These are phyloP conservation scores for Phoma sp. DNA, from an alignment of 2,329 filamentous ascomycete genomes.

Conservation along the genomic window DNA sequence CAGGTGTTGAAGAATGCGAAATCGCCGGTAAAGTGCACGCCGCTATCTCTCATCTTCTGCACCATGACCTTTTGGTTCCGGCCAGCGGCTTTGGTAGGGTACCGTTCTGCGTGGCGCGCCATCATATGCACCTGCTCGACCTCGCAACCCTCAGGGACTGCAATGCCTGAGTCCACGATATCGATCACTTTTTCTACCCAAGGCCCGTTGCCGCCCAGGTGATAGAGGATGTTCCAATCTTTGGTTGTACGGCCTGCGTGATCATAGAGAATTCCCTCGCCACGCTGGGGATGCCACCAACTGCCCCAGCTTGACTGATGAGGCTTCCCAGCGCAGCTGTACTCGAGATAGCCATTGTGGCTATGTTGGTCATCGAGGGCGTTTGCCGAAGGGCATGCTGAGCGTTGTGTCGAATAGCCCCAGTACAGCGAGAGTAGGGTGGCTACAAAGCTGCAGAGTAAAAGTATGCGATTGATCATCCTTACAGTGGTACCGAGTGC, in stretches of 20 bases:
- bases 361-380: not conserved
- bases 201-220: conserved; percentile 62
- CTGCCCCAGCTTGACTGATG: conserved; percentile 43
- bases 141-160: conserved; percentile 55
- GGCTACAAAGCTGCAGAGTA: not conserved
- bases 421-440: conserved; percentile 10
- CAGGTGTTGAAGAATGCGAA: conserved; percentile 61
- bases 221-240: conserved; percentile 59
- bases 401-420: conserved; percentile 1
- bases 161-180: conserved; percentile 49
- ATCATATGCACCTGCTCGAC: conserved; percentile 67
- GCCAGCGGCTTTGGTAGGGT: conserved; percentile 60
- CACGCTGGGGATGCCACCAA: conserved; percentile 44
- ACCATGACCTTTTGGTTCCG: conserved; percentile 56
- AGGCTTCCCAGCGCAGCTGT: conserved; percentile 36
- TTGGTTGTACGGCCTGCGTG: conserved; percentile 35
- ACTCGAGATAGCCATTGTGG: conserved; percentile 30
- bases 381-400: not conserved
- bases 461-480: not conserved
- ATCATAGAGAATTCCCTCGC: conserved; percentile 20
- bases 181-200: conserved; percentile 59
- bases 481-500: not conserved
- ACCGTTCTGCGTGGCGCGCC: conserved; percentile 64
- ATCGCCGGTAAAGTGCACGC: conserved; percentile 54
- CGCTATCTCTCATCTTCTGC: conserved; percentile 52